Evolutionary conservation across 768 basidiomycete genomes (phyloP), one percentile per base, ranked within the genome.

Genomic region (Rossbeevera mucosa): DNA sequence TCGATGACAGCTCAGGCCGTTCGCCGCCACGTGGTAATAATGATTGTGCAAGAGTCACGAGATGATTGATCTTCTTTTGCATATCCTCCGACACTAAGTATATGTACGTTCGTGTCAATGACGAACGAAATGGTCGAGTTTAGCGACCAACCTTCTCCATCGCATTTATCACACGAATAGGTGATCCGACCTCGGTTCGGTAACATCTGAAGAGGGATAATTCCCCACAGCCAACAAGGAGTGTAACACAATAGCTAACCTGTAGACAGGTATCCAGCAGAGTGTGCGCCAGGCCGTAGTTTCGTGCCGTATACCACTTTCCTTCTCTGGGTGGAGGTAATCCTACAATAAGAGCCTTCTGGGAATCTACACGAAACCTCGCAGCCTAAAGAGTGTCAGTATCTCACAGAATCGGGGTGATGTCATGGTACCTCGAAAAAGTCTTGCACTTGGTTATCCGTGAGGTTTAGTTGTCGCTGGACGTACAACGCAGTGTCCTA

Each of bases 401-500:
- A 5, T 49, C 41, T 44, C 4, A 26, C 21, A 44, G 26, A 7
- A 5, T 9, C 14, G 6, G 25, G 22, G 9, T 18, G 22, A 49
- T 41, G 28, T 42, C 18, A 14, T 4, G 58, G 4, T 51, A 76
- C 77, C 63, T 73, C 76, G 6, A 79, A 68, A 51, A 77, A 78
- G 54, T 79, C 77, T 54, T 78, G 78, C 5, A 72, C 60, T 51
- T 73, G 68, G 2, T 47, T 57, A 18, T 78, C 72, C 9, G 70
- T 64, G 4, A 79, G 65, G 41, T 59, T 59, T 20, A 74, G 54
- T 51, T 80, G 78, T 25, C 69, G 66, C 52, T 76, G 73, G 2
- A 77, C 59, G 48, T 79, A 79, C 26, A 68, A 31, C 0, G 73
- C 70, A 1, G 77, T 76, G 41, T 78, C 74, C 78, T 79, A 48